A percentile compares a stretch with the other conserved stretches of the same genome.
Conservation (phyloP, 441 rosid species). For the Hura crepitans region DNA sequence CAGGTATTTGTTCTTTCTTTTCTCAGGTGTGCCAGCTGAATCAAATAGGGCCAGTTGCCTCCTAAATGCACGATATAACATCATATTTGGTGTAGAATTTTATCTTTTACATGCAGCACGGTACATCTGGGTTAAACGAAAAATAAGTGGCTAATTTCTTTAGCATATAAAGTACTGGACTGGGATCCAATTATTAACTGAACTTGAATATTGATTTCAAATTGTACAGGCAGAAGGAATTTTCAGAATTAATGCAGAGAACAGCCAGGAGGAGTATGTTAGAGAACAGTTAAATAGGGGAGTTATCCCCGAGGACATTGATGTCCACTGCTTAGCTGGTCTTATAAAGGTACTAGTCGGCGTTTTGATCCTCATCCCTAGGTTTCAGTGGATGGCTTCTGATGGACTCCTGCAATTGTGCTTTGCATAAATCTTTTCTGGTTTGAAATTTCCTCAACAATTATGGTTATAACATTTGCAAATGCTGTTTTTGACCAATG, state of each 20-base stretch:
- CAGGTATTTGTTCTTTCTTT: constrained; percentile 40
- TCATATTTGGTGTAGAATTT: not conserved
- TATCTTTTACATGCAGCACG: not conserved
- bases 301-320: constrained; percentile 55
- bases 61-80: not conserved
- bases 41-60: not conserved
- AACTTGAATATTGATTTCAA: constrained; percentile 1
- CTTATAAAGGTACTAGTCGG: constrained; percentile 61
- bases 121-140: constrained; percentile 1
- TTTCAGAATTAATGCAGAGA: constrained; percentile 77
- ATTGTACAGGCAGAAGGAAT: constrained; percentile 73
- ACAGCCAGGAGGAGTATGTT: constrained; percentile 80
- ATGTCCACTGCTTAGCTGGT: constrained; percentile 84
- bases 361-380: not conserved
- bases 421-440: not conserved
- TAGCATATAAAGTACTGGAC: not conserved
- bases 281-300: constrained; percentile 77
- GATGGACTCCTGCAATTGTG: not conserved
- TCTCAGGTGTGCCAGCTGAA: not conserved
- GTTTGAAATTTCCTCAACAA: not conserved
- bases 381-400: not conserved
- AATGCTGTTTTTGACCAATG: not conserved
- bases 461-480: not conserved
- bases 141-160: not conserved
- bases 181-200: not conserved